Evolutionary conservation across 2,329 filamentous ascomycete genomes (phyloP).

Genomic region (Pseudocercospora eumusae): DNA sequence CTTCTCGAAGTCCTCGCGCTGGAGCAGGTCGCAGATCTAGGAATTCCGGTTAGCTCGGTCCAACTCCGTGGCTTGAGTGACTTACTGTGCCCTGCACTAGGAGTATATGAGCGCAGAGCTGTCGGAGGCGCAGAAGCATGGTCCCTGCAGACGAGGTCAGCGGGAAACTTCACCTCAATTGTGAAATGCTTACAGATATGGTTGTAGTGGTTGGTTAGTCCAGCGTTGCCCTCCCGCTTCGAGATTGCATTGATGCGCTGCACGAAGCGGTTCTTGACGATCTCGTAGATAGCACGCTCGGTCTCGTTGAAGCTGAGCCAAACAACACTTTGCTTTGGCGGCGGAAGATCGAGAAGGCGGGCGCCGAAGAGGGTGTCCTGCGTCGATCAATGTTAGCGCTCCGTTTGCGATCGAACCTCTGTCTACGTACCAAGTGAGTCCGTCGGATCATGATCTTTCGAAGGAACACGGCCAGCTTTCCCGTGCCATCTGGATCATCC

Average conservation of each 20-base stretch:
- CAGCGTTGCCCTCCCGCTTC: conserved; percentile 18
- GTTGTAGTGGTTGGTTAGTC: conserved; percentile 41
- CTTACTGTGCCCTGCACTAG: conserved; percentile 46
- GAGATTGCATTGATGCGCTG: conserved; percentile 44
- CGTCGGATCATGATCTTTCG: conserved; percentile 56
- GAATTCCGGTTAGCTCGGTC: not conserved
- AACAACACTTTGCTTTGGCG: conserved; percentile 47
- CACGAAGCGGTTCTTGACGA: conserved; percentile 50
- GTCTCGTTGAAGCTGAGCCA: conserved; percentile 54
- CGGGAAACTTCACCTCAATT: too few species aligned
- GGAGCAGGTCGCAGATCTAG: conserved; percentile 47
- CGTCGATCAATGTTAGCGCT: not conserved
- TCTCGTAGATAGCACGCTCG: conserved; percentile 57
- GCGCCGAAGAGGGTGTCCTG: conserved; percentile 54
- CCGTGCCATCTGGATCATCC: conserved; percentile 35
- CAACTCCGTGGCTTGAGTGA: not conserved
- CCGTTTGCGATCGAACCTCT: not conserved
- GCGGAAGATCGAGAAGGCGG: conserved; percentile 57
- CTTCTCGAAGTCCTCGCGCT: conserved; percentile 48
- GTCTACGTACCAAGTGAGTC: conserved; percentile 48
- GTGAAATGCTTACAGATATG: conserved; percentile 48
- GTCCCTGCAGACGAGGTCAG: too few species aligned
- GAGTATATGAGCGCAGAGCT: conserved; percentile 54
- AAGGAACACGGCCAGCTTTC: conserved; percentile 44
- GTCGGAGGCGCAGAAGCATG: conserved; percentile 54